phyloP scores from a whole-genome alignment of 75 land plant species.

The Selaginella tamariscina region DNA sequence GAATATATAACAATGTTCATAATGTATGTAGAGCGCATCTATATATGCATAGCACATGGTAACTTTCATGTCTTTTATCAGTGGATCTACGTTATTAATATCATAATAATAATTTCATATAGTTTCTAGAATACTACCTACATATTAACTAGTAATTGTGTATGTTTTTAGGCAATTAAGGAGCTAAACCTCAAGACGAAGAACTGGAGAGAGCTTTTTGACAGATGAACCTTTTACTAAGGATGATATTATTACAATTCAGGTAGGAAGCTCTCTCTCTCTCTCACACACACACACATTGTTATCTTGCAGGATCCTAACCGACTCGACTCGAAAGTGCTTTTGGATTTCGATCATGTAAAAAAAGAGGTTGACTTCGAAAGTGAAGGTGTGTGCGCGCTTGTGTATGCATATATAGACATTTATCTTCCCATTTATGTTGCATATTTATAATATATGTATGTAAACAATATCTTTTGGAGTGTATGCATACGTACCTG shows the following conservation, averaged over 20 bases:
- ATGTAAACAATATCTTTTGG: not conserved
- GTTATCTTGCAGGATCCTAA: constrained; percentile 62
- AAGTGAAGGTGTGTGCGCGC: constrained; percentile 57
- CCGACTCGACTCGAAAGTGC: constrained; percentile 67
- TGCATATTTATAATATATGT: too few relatives aligned
- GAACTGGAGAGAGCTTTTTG: constrained; percentile 89
- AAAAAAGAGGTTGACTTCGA: constrained; percentile 61
- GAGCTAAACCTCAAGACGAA: constrained; percentile 86
- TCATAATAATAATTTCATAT: too few relatives aligned
- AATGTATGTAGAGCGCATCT: not conserved
- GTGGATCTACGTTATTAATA: not conserved
- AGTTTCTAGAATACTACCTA: too few relatives aligned
- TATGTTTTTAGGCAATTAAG: constrained; percentile 62
- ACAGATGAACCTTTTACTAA: constrained; percentile 83
- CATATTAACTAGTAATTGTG: too few relatives aligned
- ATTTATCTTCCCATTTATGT: not conserved
- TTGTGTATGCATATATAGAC: not conserved
- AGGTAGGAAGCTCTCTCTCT: constrained; percentile 28
- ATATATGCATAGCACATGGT: not conserved
- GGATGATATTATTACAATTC: constrained; percentile 83
- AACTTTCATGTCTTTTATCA: too few relatives aligned
- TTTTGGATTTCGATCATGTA: constrained; percentile 84
- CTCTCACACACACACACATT: not conserved
- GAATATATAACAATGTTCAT: not conserved
- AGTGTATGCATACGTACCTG: not conserved